These are phyloP conservation scores for Sugiyamaella mastotermitis DNA, from an alignment of 805 yeast species.

Conservation along the genomic window DNA sequence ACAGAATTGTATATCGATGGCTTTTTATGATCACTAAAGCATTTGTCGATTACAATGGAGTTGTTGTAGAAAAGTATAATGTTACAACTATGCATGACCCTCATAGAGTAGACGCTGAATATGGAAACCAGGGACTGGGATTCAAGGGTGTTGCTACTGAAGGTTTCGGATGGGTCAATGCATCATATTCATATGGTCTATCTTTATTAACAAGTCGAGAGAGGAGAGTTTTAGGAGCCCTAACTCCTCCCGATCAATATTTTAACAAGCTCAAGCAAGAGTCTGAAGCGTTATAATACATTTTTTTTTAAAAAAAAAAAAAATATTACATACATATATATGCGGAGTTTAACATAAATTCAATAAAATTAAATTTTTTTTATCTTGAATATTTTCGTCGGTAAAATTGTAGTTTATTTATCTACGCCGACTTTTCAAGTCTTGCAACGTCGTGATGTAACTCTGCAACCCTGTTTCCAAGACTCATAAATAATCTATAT, in stretches of 20 bases:
- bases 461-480: slow-evolving; percentile 67
- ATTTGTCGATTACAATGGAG: slow-evolving; percentile 87
- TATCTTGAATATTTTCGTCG: too few species aligned
- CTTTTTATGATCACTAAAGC: slow-evolving; percentile 81
- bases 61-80: slow-evolving; percentile 92
- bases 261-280: not conserved
- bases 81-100: slow-evolving; percentile 80
- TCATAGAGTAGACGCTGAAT: slow-evolving; percentile 89
- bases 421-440: too few species aligned
- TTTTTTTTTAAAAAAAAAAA: too few species aligned
- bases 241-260: slow-evolving; percentile 65
- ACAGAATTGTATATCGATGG: slow-evolving; percentile 82
- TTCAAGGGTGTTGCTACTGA: slow-evolving; percentile 91
- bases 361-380: too few species aligned
- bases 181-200: slow-evolving; percentile 72
- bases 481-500: slow-evolving; percentile 61
- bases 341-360: too few species aligned
- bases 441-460: slow-evolving; percentile 47
- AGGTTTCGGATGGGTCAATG: slow-evolving; percentile 98
- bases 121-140: slow-evolving; percentile 93
- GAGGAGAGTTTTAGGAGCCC: slow-evolving; percentile 69
- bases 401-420: too few species aligned
- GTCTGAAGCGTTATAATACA: too few species aligned
- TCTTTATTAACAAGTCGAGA: slow-evolving; percentile 61
- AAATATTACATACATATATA: too few species aligned